A percentile compares a stretch with the other conserved stretches of the same genome.
Evolutionary conservation across 208 protist genomes (phyloP).

Genomic region (Spironucleus salmonicida): DNA sequence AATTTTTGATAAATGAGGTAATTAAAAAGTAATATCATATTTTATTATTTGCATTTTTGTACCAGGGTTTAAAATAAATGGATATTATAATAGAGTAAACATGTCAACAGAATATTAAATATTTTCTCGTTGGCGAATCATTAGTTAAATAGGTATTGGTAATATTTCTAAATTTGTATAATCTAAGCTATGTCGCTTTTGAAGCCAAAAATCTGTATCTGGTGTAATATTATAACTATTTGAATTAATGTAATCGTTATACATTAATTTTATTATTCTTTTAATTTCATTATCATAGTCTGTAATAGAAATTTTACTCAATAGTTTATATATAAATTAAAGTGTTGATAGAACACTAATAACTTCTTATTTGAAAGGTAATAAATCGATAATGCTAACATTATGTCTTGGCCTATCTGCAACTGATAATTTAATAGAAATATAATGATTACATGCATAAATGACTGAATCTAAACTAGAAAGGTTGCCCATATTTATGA

Average conservation of each 20-base stretch:
- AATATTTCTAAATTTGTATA: neutral
- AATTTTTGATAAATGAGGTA: neutral
- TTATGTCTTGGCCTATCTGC: no score
- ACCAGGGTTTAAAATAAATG: slow-evolving; percentile 3
- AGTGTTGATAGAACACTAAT: no score
- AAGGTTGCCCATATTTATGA: no score
- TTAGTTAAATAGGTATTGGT: neutral
- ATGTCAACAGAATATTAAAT: neutral
- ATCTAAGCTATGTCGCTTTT: neutral
- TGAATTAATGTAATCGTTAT: slow-evolving; percentile 2
- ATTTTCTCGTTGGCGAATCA: neutral
- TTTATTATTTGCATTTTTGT: neutral
- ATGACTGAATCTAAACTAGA: no score
- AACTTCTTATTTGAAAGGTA: no score
- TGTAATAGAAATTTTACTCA: no score
- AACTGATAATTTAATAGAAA: no score
- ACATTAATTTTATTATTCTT: no score
- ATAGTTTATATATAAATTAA: no score
- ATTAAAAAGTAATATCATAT: neutral
- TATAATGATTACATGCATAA: no score
- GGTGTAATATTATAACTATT: neutral
- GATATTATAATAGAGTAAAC: slow-evolving; percentile 19
- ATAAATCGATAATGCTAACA: no score
- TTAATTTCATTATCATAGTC: no score
- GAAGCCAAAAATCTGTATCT: neutral